Conservation (phyloP, 768 basidiomycete species). For the Hygrocybe coccinea region DNA sequence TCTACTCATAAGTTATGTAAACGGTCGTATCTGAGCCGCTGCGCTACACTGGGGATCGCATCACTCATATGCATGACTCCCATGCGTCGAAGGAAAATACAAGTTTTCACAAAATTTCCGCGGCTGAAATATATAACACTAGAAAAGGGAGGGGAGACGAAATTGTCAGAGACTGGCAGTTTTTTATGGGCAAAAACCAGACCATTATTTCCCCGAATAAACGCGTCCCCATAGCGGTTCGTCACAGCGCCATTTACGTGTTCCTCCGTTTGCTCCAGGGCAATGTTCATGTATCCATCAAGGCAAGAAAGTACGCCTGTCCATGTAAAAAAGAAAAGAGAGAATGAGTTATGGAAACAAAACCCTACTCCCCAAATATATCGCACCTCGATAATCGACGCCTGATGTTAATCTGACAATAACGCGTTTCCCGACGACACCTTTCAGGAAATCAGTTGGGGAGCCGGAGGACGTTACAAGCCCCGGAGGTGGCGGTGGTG, state of each 20-base stretch:
- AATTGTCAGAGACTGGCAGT: too few species aligned
- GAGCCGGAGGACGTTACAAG: conserved; percentile 59
- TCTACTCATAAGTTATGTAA: too few species aligned
- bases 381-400: conserved; percentile 87
- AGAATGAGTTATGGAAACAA: conserved; percentile 1
- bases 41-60: too few species aligned
- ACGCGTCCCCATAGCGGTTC: conserved; percentile 91
- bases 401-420: conserved; percentile 89
- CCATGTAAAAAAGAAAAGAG: too few species aligned
- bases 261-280: conserved; percentile 95
- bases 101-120: conserved; percentile 54
- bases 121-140: conserved; percentile 81
- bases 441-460: conserved; percentile 89
- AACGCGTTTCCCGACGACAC: conserved; percentile 93
- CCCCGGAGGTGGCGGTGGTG: conserved; percentile 33
- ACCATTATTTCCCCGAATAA: conserved; percentile 94
- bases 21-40: too few species aligned
- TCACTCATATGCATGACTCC: too few species aligned
- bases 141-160: too few species aligned
- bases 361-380: not conserved
- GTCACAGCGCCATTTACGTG: conserved; percentile 83
- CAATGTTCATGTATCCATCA: conserved; percentile 99
- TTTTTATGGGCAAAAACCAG: conserved; percentile 51
- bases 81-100: too few species aligned
- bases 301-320: conserved; percentile 91